Percentiles rank a stretch among this genome's conserved stretches.
Evolutionary conservation across 2,329 filamentous ascomycete species (phyloP).

Genomic region (Cercospora citrullina): DNA sequence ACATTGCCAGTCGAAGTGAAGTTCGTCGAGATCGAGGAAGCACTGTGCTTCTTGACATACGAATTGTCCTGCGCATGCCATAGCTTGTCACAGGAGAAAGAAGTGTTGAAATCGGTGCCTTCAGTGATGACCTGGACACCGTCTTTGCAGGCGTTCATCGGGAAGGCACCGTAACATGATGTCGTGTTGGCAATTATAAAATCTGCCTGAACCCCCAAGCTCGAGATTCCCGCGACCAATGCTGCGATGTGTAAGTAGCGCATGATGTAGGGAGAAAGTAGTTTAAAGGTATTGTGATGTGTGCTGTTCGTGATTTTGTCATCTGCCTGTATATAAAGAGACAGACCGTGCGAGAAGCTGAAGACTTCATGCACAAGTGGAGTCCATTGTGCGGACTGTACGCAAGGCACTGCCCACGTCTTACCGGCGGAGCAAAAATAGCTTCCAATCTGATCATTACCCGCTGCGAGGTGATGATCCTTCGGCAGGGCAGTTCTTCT

Average conservation of each 20-base stretch:
- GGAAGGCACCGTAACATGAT: conserved; percentile 21
- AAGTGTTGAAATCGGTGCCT: conserved; percentile 14
- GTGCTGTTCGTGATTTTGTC: neutral
- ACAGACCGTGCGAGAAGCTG: neutral
- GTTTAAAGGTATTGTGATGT: neutral
- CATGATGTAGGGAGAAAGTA: neutral
- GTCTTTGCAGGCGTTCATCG: conserved; percentile 11
- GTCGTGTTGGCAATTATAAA: conserved; percentile 25
- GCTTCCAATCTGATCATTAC: neutral
- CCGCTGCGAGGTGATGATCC: neutral
- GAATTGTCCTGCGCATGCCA: conserved; percentile 6
- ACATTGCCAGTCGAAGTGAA: conserved; percentile 20
- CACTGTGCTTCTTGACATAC: conserved; percentile 16
- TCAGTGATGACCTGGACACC: conserved; percentile 21
- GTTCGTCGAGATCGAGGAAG: neutral
- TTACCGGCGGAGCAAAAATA: neutral
- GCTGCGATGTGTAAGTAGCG: neutral
- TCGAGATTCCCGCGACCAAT: neutral
- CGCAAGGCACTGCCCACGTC: neutral
- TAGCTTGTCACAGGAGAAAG: conserved; percentile 17
- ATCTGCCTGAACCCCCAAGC: neutral
- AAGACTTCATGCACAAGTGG: neutral
- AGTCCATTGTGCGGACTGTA: neutral
- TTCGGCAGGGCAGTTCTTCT: neutral
- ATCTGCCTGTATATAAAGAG: neutral